phyloP scores from a whole-genome alignment of 2,329 filamentous ascomycete species.

The Colletotrichum brevisporum region DNA sequence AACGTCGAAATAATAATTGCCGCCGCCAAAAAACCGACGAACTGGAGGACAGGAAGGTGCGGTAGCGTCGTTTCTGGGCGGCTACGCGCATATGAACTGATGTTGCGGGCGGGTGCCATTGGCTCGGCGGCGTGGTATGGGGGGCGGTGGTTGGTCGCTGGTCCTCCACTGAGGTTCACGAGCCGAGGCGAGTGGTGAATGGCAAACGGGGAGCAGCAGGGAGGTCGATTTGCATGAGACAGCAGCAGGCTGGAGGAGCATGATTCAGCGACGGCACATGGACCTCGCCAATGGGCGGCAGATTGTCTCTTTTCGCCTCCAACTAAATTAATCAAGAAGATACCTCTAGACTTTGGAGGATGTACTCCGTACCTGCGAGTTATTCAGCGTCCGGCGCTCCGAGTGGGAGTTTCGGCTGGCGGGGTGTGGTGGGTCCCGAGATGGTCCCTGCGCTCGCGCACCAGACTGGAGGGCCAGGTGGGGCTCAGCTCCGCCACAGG shows the following conservation, averaged over 20 bases:
- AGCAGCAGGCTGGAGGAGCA: not conserved
- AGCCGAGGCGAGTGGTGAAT: not conserved
- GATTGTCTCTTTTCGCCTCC: not conserved
- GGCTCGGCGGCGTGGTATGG: not conserved
- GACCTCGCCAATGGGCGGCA: not conserved
- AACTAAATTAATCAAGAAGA: too few species aligned
- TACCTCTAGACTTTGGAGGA: too few species aligned
- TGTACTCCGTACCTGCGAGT: too few species aligned
- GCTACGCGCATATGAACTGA: slow-evolving; percentile 28
- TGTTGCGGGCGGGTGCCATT: not conserved
- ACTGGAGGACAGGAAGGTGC: slow-evolving; percentile 2
- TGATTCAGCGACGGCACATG: not conserved
- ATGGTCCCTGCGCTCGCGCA: slow-evolving; percentile 13
- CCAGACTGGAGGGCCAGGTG: slow-evolving; percentile 5
- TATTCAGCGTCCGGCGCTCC: too few species aligned
- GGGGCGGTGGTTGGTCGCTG: slow-evolving; percentile 3
- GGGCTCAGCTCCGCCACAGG: slow-evolving; percentile 4
- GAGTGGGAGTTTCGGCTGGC: slow-evolving; percentile 10
- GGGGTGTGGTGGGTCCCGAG: slow-evolving; percentile 8
- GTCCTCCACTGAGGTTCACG: not conserved
- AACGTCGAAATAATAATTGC: too few species aligned
- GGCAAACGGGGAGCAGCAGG: not conserved
- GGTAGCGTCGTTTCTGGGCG: slow-evolving; percentile 29
- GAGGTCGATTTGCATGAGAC: not conserved
- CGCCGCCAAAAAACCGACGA: too few species aligned